These are phyloP conservation scores for Pythium biforme DNA, from an alignment of 352 stramenopile genomes.

Conservation along the genomic window DNA sequence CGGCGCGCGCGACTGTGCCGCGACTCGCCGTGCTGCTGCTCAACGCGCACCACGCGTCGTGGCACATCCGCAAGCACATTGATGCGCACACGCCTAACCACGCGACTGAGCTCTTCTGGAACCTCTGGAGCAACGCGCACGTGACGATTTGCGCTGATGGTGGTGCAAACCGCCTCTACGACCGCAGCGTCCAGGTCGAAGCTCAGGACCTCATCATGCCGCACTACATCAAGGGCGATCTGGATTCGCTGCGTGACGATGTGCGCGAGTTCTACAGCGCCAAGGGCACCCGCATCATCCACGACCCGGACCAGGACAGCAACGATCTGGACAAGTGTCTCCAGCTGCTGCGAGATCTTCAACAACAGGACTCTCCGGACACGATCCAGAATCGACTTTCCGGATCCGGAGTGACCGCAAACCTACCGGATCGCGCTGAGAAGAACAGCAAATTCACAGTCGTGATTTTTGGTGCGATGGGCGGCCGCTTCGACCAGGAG, in stretches of 20 bases:
- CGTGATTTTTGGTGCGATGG: slow-evolving; percentile 94
- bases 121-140: slow-evolving; percentile 60
- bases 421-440: too few species aligned
- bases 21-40: slow-evolving; percentile 64
- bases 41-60: slow-evolving; percentile 48
- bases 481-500: slow-evolving; percentile 96
- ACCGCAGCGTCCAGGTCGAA: slow-evolving; percentile 47
- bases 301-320: slow-evolving; percentile 86
- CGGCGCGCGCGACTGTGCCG: slow-evolving; percentile 26
- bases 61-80: slow-evolving; percentile 33
- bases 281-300: slow-evolving; percentile 60
- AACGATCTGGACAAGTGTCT: slow-evolving; percentile 96
- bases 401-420: background rate
- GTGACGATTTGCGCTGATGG: slow-evolving; percentile 93
- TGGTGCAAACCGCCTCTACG: slow-evolving; percentile 93
- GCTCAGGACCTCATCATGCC: slow-evolving; percentile 58
- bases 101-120: slow-evolving; percentile 58
- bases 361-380: slow-evolving; percentile 13
- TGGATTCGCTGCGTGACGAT: slow-evolving; percentile 91
- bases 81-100: slow-evolving; percentile 25
- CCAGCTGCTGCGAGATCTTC: slow-evolving; percentile 53
- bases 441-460: slow-evolving; percentile 57
- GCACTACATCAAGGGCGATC: slow-evolving; percentile 93
- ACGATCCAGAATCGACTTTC: background rate
- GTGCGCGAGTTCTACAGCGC: slow-evolving; percentile 86